Percentiles rank a stretch among this genome's conserved stretches.
Evolutionary conservation across 164 flowering plant species (phyloP).

Genomic region (Litsea cubeba): DNA sequence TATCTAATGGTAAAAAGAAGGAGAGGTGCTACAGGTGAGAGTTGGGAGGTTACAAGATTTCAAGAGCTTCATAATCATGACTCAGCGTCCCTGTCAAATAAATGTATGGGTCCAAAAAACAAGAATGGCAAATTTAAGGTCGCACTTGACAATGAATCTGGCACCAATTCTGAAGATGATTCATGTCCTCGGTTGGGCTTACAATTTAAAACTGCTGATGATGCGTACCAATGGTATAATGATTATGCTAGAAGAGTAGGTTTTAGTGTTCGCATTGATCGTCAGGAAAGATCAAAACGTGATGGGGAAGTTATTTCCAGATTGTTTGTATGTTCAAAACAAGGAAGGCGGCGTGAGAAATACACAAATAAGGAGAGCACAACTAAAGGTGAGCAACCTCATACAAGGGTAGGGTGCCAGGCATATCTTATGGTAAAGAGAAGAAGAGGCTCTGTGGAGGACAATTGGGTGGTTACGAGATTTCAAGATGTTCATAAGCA

Average conservation of each 20-base stretch:
- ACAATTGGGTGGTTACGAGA: conserved; percentile 6
- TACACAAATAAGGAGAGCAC: not conserved
- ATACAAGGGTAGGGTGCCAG: conserved; percentile 9
- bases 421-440: conserved; percentile 4
- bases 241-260: conserved; percentile 5
- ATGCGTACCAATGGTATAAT: conserved; percentile 4
- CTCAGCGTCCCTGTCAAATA: not conserved
- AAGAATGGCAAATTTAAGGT: not conserved
- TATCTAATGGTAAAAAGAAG: conserved; percentile 7
- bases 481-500: conserved; percentile 8
- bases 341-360: not conserved
- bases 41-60: conserved; percentile 7
- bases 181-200: conserved; percentile 3
- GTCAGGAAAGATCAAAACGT: conserved; percentile 4
- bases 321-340: conserved; percentile 4
- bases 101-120: not conserved
- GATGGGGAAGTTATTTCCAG: conserved; percentile 8
- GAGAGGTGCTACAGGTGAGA: not conserved
- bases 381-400: not conserved
- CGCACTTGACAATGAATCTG: not conserved
- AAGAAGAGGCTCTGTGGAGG: conserved; percentile 3
- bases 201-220: conserved; percentile 7
- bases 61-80: not conserved
- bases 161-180: not conserved
- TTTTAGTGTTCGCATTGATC: conserved; percentile 7